Evolutionary conservation across 2,329 filamentous ascomycete species (phyloP), one percentile per base, ranked within the genome.

Genomic region (Xylaria sp.): DNA sequence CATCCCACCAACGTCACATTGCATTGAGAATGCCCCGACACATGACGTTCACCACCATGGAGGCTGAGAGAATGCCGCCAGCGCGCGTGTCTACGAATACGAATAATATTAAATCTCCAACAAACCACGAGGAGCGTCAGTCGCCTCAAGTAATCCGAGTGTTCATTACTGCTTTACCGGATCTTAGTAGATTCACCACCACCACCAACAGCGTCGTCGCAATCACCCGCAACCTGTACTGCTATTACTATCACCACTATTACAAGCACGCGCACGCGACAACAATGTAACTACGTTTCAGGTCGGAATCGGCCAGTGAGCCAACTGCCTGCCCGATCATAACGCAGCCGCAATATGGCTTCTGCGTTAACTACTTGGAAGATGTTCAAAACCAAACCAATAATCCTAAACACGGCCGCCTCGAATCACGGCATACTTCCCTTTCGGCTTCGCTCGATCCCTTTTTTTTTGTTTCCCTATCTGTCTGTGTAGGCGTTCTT

Each of bases 1-100:
- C 33, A 36, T 36, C 48, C 48, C 51, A 23, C 6, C 31, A 39
- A 46, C 62, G 62, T 59, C 62, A 52, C 55, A 51, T 55, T 58
- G 54, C 54, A 43, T 39, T 23, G 13, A 33, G 20, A 25, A 2
- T 2, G 36, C 12, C 39, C 36, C 36, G 36, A 58, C 55, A 10
- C 39, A 28, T 58, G 55, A 58, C 39, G 25, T 41, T 41, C n/a
- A 48, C 43, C 18, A n/a, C 2, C n/a, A 18, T 48, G 43, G 3
- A 18, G 2, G 28, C 28, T 28, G 28, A 28, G 28, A 28, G 28
- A 28, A 28, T 3, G 28, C 28, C 28, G 3, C 28, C 28, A 28
- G 3, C 28, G 28, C 28, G 28, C 28, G 15, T 54, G n/a, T 20
- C 4, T 15, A 23, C 5, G 13, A 36, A 56, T 8, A 56, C 31